Percentiles rank a stretch among this genome's conserved stretches.
Evolutionary conservation across 805 yeast genomes (phyloP).

Genomic region (Cyberlindnera mycetangii): DNA sequence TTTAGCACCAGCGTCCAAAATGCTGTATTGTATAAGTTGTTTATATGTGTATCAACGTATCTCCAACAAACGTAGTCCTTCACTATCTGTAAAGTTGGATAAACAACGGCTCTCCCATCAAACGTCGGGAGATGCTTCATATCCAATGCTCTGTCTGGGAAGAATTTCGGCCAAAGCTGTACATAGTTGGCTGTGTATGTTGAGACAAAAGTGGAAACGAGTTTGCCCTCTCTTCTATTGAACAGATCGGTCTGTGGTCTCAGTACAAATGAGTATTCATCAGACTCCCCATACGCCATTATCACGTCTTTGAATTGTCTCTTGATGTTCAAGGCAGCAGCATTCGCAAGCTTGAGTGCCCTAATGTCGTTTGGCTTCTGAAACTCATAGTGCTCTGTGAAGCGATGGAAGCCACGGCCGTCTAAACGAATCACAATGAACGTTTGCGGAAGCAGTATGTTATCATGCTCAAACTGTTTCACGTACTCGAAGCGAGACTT

Average conservation of each 20-base stretch:
- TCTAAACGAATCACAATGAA: slow-evolving; percentile 84
- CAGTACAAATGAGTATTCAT: slow-evolving; percentile 85
- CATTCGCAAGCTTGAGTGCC: slow-evolving; percentile 80
- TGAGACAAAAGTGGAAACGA: slow-evolving; percentile 79
- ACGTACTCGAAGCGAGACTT: slow-evolving; percentile 89
- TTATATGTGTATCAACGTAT: slow-evolving; percentile 94
- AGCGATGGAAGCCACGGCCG: slow-evolving; percentile 91
- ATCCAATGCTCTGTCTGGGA: slow-evolving; percentile 44
- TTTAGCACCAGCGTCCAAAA: slow-evolving; percentile 81
- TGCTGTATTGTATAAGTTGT: slow-evolving; percentile 87
- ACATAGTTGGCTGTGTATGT: slow-evolving; percentile 77
- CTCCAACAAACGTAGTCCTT: slow-evolving; percentile 92
- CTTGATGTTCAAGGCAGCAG: slow-evolving; percentile 67
- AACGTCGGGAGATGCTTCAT: slow-evolving; percentile 71
- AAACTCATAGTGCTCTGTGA: slow-evolving; percentile 70
- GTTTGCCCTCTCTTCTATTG: slow-evolving; percentile 78
- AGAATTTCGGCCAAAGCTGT: slow-evolving; percentile 59
- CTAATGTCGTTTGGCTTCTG: slow-evolving; percentile 81
- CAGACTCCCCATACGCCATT: slow-evolving; percentile 92
- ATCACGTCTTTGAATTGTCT: slow-evolving; percentile 65
- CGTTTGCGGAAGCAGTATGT: slow-evolving; percentile 70
- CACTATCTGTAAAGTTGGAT: slow-evolving; percentile 60
- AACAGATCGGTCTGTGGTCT: slow-evolving; percentile 61
- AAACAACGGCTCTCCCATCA: slow-evolving; percentile 86
- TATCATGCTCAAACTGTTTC: slow-evolving; percentile 72